phyloP scores from a whole-genome alignment of 2,329 filamentous ascomycete genomes.

The Scytalidium sp. region DNA sequence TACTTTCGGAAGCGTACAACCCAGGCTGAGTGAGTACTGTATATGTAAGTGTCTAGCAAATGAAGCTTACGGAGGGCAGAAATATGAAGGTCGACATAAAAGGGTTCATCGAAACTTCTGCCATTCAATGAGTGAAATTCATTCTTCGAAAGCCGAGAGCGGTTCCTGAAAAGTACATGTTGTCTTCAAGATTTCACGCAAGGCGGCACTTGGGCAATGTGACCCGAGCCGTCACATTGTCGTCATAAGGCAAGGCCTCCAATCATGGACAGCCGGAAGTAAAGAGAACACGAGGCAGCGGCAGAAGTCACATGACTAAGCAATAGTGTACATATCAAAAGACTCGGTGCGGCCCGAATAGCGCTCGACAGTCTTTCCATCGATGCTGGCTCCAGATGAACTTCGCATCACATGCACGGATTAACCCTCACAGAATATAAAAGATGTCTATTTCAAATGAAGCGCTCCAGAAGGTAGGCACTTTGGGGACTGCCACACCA shows the following conservation, averaged over 20 bases:
- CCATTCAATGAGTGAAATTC: neutral
- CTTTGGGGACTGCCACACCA: neutral
- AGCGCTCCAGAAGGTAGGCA: conserved; percentile 80
- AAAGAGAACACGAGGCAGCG: conserved; percentile 8
- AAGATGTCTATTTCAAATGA: conserved; percentile 92
- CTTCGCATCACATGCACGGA: neutral
- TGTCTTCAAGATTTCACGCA: neutral
- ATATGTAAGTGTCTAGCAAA: neutral
- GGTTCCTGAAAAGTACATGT: neutral
- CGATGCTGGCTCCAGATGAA: neutral
- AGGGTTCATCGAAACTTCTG: neutral
- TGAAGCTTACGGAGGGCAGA: neutral
- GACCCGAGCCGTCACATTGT: neutral
- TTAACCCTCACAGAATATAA: neutral
- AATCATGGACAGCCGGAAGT: conserved; percentile 1
- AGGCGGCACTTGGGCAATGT: neutral
- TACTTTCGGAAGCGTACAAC: no score
- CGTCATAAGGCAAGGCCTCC: neutral
- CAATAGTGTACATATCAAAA: neutral
- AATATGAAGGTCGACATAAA: neutral
- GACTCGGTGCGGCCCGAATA: neutral
- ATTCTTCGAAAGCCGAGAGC: neutral
- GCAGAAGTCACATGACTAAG: neutral
- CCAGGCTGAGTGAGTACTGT: no score
- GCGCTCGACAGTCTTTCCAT: no score